phyloP scores from a whole-genome alignment of 108 stramenopile genomes.

The Nitzschia sp. region DNA sequence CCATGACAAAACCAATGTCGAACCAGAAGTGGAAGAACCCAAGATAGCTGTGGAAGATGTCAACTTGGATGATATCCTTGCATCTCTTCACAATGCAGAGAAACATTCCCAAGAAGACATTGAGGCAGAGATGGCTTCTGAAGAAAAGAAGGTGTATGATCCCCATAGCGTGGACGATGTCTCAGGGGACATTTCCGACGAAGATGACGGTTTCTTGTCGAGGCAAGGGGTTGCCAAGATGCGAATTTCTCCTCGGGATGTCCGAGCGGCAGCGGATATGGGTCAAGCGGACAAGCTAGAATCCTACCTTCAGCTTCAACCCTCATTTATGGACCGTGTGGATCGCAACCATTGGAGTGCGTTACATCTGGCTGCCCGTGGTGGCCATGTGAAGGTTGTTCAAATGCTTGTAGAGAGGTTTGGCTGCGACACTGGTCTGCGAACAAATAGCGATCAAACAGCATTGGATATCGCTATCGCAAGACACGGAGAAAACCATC shows the following conservation, averaged over 20 bases:
- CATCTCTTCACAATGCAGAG: constrained; percentile 18
- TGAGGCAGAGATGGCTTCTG: no score
- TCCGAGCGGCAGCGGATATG: constrained; percentile 32
- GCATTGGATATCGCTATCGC: constrained; percentile 3
- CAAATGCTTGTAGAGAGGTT: constrained; percentile 3
- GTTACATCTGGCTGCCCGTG: constrained; percentile 27
- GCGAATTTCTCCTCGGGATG: constrained; percentile 29
- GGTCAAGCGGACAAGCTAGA: constrained; percentile 20
- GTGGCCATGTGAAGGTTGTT: constrained; percentile 14
- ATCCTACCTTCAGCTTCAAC: not conserved
- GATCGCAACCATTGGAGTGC: constrained; percentile 42
- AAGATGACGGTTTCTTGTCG: no score
- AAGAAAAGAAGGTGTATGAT: no score
- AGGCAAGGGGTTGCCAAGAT: constrained; percentile 5
- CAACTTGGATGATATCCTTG: constrained; percentile 25
- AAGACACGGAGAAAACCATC: constrained; percentile 13
- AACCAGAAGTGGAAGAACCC: not conserved
- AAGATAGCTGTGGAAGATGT: constrained; percentile 6
- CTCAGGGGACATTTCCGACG: no score
- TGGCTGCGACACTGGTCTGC: not conserved
- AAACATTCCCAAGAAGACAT: constrained; percentile 1
- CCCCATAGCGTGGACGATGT: no score
- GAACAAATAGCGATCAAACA: not conserved
- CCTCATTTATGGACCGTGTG: constrained; percentile 23
- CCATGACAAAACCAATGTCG: not conserved